A percentile compares a stretch with the other conserved stretches of the same genome.
These are phyloP conservation scores for Cryptococcus neoformans DNA, from an alignment of 1,284 basidiomycete species.

Conservation along the genomic window DNA sequence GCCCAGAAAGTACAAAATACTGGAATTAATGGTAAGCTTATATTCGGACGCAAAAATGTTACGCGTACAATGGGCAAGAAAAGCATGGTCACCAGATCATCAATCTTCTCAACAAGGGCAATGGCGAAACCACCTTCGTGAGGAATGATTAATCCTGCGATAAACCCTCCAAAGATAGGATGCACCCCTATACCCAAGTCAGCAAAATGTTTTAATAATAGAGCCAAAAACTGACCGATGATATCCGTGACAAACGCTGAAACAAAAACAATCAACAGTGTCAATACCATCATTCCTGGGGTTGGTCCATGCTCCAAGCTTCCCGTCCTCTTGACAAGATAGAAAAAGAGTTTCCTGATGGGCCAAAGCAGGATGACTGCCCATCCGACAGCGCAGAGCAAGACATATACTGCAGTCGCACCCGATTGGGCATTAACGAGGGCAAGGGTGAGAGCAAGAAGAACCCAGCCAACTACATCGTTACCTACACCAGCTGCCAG, in stretches of 20 bases:
- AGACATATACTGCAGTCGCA: conserved; percentile 72
- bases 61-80: conserved; percentile 73
- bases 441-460: conserved; percentile 77
- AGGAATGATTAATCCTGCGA: conserved; percentile 84
- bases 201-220: background rate
- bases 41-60: background rate
- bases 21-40: conserved; percentile 29
- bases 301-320: conserved; percentile 70
- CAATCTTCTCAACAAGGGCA: conserved; percentile 68
- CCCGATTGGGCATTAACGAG: conserved; percentile 68
- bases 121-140: conserved; percentile 83
- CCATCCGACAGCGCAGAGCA: conserved; percentile 80
- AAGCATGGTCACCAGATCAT: conserved; percentile 64
- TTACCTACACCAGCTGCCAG: conserved; percentile 93
- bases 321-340: conserved; percentile 74
- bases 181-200: conserved; percentile 57
- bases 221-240: conserved; percentile 58
- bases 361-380: conserved; percentile 73
- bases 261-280: conserved; percentile 68
- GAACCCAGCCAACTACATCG: conserved; percentile 66
- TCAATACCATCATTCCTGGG: conserved; percentile 70
- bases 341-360: conserved; percentile 60
- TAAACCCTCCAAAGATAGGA: conserved; percentile 75
- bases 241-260: conserved; percentile 86
- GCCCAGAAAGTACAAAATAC: conserved; percentile 80